A percentile compares a stretch with the other conserved stretches of the same genome.
Conservation (phyloP, 2,329 filamentous ascomycete genomes). For the Cladosporium velox region DNA sequence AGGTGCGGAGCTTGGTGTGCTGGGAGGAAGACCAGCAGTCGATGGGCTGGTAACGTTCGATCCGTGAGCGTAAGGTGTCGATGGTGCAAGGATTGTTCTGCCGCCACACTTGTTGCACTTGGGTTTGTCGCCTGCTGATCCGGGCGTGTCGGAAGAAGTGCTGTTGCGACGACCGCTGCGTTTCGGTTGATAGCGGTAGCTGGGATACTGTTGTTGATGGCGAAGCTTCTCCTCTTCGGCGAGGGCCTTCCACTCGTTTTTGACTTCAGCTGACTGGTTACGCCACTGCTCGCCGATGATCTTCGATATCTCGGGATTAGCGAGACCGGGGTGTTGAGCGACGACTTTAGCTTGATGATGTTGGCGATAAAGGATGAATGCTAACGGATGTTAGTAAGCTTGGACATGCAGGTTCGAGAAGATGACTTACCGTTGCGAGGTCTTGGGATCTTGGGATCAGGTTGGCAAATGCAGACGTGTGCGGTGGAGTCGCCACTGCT, state of each 20-base stretch:
- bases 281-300: conserved; percentile 95
- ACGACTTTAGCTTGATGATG: conserved; percentile 84
- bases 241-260: conserved; percentile 82
- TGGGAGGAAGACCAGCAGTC: conserved; percentile 31
- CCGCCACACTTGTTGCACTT: conserved; percentile 73
- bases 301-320: conserved; percentile 95
- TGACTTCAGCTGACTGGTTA: conserved; percentile 70
- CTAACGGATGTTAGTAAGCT: conserved; percentile 54
- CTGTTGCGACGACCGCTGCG: conserved; percentile 49
- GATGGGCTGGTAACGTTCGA: conserved; percentile 31
- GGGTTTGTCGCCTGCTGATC: conserved; percentile 43
- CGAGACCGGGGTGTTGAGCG: conserved; percentile 78
- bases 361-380: conserved; percentile 96
- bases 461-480: conserved; percentile 69
- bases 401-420: background rate
- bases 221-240: conserved; percentile 91
- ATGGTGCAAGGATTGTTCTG: conserved; percentile 63
- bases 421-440: conserved; percentile 67
- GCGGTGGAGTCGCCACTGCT: conserved; percentile 45
- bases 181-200: conserved; percentile 91
- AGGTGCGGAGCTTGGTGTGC: conserved; percentile 34
- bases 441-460: conserved; percentile 69
- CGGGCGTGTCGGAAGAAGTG: conserved; percentile 34
- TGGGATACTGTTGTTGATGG: conserved; percentile 86
- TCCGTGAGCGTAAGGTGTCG: conserved; percentile 52